These are phyloP conservation scores for Prunella vulgaris DNA, from an alignment of 257 asterid species.

Conservation along the genomic window DNA sequence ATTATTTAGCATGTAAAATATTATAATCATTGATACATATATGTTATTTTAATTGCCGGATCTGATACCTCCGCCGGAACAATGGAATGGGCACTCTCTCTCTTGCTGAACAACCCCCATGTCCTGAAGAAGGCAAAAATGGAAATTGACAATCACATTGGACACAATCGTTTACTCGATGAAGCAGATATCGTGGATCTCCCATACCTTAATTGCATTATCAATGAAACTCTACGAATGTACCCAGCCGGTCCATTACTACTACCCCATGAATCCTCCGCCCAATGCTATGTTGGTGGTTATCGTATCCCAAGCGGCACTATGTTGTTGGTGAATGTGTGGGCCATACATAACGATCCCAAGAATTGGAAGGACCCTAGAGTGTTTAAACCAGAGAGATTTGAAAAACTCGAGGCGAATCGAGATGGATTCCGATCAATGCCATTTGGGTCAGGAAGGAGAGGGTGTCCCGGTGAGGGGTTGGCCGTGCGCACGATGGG, in stretches of 20 bases:
- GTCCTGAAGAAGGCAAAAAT: slow-evolving; percentile 41
- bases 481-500: slow-evolving; percentile 54
- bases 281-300: slow-evolving; percentile 40
- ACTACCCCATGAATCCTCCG: slow-evolving; percentile 60
- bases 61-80: slow-evolving; percentile 62
- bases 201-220: slow-evolving; percentile 45
- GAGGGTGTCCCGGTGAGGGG: slow-evolving; percentile 67
- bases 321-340: slow-evolving; percentile 49
- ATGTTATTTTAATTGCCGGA: slow-evolving; percentile 56
- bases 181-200: slow-evolving; percentile 42
- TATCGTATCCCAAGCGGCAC: slow-evolving; percentile 47
- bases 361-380: slow-evolving; percentile 43
- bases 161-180: slow-evolving; percentile 34
- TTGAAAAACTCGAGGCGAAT: slow-evolving; percentile 35
- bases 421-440: slow-evolving; percentile 33
- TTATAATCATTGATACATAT: not conserved
- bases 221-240: slow-evolving; percentile 53
- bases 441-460: slow-evolving; percentile 61
- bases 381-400: slow-evolving; percentile 59
- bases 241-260: slow-evolving; percentile 54
- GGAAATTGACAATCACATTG: slow-evolving; percentile 41
- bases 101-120: slow-evolving; percentile 48
- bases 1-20: too few relatives aligned
- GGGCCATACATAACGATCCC: slow-evolving; percentile 66
- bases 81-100: slow-evolving; percentile 62